Base-by-base conservation (phyloP, 306 rosid genomes). In the Glycine soja region DNA sequence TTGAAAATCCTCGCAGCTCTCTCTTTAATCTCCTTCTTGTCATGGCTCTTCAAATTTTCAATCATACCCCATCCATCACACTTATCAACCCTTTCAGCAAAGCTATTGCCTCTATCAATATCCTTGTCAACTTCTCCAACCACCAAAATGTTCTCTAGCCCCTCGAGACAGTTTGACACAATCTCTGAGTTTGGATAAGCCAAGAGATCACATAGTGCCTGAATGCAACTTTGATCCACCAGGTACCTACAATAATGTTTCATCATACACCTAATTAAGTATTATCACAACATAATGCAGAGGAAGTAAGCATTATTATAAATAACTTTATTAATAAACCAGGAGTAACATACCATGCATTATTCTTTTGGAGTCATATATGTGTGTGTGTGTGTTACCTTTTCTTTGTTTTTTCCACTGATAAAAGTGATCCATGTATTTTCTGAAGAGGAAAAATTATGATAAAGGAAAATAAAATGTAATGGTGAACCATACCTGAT, bases 61-160 rank as follows among this genome's bases (percentile, higher is more conserved):
- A 90, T 90, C 88, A 90, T 92, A 8, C 88, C 92, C 79, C 86
- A 79, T 19, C 97, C 97, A 0, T 74, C 85, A 59, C 85, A 87
- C 82, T 87, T 87, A 84, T 90, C 90, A 68, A 90, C 91, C 82
- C 90, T 94, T 1, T 94, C 97, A 24, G 90, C 92, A 84, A n/a
- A n/a, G n/a, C n/a, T n/a, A n/a, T n/a, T n/a, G n/a, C n/a, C n/a
- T n/a, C n/a, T n/a, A n/a, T n/a, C n/a, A n/a, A n/a, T n/a, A n/a
- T n/a, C n/a, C n/a, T n/a, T n/a, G n/a, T n/a, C n/a, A n/a, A n/a
- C n/a, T n/a, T n/a, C n/a, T n/a, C n/a, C n/a, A n/a, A n/a, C n/a
- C n/a, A n/a, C n/a, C n/a, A n/a, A n/a, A n/a, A n/a, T n/a, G 83
- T 87, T 88, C 72, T 86, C 91, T 42, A 92, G 91, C 46, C 90